Evolutionary conservation across 331 rosid genomes (phyloP).

Genomic region (Pyrus hybrid): DNA sequence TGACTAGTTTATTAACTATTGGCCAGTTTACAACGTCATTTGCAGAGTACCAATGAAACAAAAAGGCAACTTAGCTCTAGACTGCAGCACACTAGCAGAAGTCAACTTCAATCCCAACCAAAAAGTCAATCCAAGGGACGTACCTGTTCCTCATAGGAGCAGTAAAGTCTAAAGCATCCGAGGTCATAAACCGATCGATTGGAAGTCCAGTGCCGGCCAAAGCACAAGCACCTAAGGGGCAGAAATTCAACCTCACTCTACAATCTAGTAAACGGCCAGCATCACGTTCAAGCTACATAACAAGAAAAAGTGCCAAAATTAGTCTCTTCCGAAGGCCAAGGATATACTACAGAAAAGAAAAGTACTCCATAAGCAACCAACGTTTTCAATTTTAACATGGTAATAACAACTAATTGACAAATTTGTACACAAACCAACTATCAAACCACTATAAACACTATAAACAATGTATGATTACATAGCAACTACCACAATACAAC

Average conservation of each 20-base stretch:
- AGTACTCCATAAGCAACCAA: neutral
- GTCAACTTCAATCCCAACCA: neutral
- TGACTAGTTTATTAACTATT: neutral
- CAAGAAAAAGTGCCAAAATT: slow-evolving; percentile 3
- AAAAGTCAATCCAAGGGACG: neutral
- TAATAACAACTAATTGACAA: neutral
- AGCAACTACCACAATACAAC: neutral
- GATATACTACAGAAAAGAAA: neutral
- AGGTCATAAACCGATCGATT: slow-evolving; percentile 94
- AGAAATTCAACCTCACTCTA: slow-evolving; percentile 75
- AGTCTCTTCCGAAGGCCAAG: slow-evolving; percentile 1
- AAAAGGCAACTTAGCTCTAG: neutral
- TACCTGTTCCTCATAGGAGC: slow-evolving; percentile 95
- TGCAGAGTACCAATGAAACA: neutral
- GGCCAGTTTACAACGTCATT: neutral
- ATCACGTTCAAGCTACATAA: slow-evolving; percentile 86
- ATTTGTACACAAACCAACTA: neutral
- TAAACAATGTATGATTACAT: neutral
- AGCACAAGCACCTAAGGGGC: slow-evolving; percentile 95
- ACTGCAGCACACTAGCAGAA: neutral
- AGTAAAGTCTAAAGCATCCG: slow-evolving; percentile 69
- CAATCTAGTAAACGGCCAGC: slow-evolving; percentile 81
- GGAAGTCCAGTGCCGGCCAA: slow-evolving; percentile 98
- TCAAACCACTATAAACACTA: neutral
- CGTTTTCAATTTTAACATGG: neutral